Percentiles rank a stretch among this genome's conserved stretches.
These are phyloP conservation scores for Ulota crispa DNA, from an alignment of 225 moss, liverwort and hornwort genomes.

Conservation along the genomic window DNA sequence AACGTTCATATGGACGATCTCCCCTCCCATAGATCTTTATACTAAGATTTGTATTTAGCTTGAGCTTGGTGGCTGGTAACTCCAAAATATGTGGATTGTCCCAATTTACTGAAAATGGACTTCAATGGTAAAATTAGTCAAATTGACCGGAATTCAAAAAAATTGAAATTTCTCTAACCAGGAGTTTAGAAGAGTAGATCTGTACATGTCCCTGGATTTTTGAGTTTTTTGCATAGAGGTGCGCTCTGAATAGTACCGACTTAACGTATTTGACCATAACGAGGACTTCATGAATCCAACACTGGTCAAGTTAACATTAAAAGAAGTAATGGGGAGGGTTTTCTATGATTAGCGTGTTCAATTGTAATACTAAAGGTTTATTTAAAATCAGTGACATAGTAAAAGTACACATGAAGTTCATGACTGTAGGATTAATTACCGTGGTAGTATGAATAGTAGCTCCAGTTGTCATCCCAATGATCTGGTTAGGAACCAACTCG, in stretches of 20 bases:
- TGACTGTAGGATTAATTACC: slow-evolving; percentile 34
- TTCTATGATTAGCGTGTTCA: background rate
- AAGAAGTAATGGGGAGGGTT: background rate
- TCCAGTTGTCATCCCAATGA: slow-evolving; percentile 97
- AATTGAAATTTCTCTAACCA: background rate
- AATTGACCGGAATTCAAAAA: background rate
- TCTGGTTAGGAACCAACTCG: slow-evolving; percentile 80
- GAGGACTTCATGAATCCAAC: background rate
- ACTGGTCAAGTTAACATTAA: too few species aligned
- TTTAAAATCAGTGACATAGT: background rate
- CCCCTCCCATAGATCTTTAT: too few species aligned
- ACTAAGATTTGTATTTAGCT: too few species aligned
- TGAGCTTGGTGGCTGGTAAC: too few species aligned
- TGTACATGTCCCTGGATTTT: background rate
- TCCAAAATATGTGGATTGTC: too few species aligned
- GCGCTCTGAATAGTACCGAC: background rate
- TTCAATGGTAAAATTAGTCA: background rate
- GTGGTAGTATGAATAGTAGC: slow-evolving; percentile 98
- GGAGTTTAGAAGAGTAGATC: background rate
- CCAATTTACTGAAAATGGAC: too few species aligned
- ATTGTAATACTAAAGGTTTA: too few species aligned
- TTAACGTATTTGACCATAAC: background rate
- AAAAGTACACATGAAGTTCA: background rate
- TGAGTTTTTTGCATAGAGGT: too few species aligned
- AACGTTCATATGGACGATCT: too few species aligned